Evolutionary conservation across 2,329 filamentous ascomycete genomes (phyloP).

Genomic region (Atkinsonella texensis): DNA sequence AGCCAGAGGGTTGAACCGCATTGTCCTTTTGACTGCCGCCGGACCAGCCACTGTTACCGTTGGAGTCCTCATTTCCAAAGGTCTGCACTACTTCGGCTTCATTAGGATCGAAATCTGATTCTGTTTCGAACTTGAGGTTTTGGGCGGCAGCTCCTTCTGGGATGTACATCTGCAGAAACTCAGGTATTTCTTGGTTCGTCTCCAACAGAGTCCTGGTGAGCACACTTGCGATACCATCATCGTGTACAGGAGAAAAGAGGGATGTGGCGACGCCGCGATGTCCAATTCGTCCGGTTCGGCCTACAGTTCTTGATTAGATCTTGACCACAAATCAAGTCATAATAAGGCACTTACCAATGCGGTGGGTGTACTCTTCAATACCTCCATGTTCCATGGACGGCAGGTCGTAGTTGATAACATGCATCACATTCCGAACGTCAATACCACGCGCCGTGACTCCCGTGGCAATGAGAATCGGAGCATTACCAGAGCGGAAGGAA

Average conservation of each 20-base stretch:
- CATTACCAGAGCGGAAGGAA: slow-evolving; percentile 62
- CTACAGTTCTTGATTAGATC: slow-evolving; percentile 25
- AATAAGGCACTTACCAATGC: slow-evolving; percentile 56
- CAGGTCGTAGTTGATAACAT: slow-evolving; percentile 90
- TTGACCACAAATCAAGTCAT: neutral
- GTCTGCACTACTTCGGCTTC: slow-evolving; percentile 10
- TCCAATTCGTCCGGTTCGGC: slow-evolving; percentile 88
- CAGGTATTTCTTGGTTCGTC: slow-evolving; percentile 64
- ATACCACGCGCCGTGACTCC: slow-evolving; percentile 80
- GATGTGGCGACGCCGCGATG: slow-evolving; percentile 77
- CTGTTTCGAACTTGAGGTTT: slow-evolving; percentile 42
- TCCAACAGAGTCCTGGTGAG: slow-evolving; percentile 76
- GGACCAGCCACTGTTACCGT: slow-evolving; percentile 7
- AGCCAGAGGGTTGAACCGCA: slow-evolving; percentile 7
- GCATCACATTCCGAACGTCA: slow-evolving; percentile 74
- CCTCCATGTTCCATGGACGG: slow-evolving; percentile 66
- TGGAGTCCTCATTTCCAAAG: slow-evolving; percentile 8
- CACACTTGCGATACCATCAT: slow-evolving; percentile 59
- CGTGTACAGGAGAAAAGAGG: slow-evolving; percentile 64
- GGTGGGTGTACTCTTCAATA: slow-evolving; percentile 86
- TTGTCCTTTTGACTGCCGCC: neutral
- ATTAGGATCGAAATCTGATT: slow-evolving; percentile 38
- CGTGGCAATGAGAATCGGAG: slow-evolving; percentile 76
- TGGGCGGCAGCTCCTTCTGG: slow-evolving; percentile 40
- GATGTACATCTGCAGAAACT: slow-evolving; percentile 59